Base-by-base conservation (phyloP, 192 early-diverging fungal species). In the Allomyces macrogynus region DNA sequence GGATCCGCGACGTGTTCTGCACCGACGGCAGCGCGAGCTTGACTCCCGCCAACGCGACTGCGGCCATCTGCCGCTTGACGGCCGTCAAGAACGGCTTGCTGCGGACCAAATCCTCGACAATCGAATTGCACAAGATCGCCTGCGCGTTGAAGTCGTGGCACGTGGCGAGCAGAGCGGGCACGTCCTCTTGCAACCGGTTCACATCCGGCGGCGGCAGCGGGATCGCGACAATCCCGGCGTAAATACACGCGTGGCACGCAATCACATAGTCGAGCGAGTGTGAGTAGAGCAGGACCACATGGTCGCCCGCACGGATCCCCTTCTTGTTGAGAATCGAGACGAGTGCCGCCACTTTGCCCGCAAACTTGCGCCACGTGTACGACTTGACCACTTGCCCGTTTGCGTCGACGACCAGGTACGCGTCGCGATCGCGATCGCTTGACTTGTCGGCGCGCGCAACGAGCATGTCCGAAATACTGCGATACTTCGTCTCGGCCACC, bases 171-270 rank as follows among this genome's bases (percentile, higher is more conserved):
- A 75, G 60, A 11, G 60, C 65, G 23, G 72, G 71, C 20, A 75
- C 68, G 43, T 73, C 72, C 60, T 75, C 74, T 25, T 67, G 49
- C n/a, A 74, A 61, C 10, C 72, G 62, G 10, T 23, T 61, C 1
- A 54, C 40, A 61, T 75, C 74, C 44, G 65, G 60, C 18, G 69
- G 66, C 18, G 64, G 14, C 24, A 74, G 24, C 16, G 72, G 72
- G 32, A 75, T 73, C 7, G 69, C 62, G 12, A 75, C 43, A 1
- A 73, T 69, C 4, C 74, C 74, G 11, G 69, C 67, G 27, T 75
- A 75, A 40, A 75, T 49, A 42, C 74, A 75, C 5, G 74, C 74
- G 57, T 75, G 73, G 44, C 74, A n/a, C 2, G 72, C 72, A n/a
- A 44, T 44, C 5, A 74, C n/a, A 61, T 66, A 74, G 8, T 75